These are phyloP conservation scores for Penicillium vulpinum DNA, from an alignment of 2,329 filamentous ascomycete species.

Conservation along the genomic window DNA sequence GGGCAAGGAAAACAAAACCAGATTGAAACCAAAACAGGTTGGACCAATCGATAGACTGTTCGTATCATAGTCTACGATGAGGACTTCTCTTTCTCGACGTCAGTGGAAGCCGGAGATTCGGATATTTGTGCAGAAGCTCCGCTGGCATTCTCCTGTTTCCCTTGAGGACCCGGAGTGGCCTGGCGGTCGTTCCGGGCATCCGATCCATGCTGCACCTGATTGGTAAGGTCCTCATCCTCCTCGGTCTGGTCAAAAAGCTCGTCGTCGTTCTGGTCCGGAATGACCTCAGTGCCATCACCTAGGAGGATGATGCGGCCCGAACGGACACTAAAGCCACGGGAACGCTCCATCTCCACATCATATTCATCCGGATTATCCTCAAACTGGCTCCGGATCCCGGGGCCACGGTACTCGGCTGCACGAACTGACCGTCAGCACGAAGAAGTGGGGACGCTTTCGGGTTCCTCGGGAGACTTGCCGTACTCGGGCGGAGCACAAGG, in stretches of 20 bases:
- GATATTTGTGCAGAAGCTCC: constrained; percentile 32
- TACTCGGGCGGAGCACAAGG: constrained; percentile 99
- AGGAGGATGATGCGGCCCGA: constrained; percentile 87
- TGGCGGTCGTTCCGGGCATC: constrained; percentile 47
- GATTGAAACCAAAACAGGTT: constrained; percentile 19
- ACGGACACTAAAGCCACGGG: constrained; percentile 72
- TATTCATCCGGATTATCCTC: constrained; percentile 69
- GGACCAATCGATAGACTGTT: constrained; percentile 12
- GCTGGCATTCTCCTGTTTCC: constrained; percentile 27
- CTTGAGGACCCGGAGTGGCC: constrained; percentile 53
- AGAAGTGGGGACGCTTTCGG: constrained; percentile 37
- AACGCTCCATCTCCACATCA: constrained; percentile 51
- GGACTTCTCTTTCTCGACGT: constrained; percentile 37
- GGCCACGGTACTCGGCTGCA: constrained; percentile 80
- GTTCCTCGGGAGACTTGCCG: constrained; percentile 70
- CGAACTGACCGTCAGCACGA: constrained; percentile 43
- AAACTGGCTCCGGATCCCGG: constrained; percentile 77
- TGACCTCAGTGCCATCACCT: constrained; percentile 89
- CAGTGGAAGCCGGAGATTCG: constrained; percentile 41
- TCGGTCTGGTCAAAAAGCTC: constrained; percentile 95
- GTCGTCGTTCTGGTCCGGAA: constrained; percentile 83
- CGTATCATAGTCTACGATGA: constrained; percentile 27
- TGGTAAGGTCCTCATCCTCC: constrained; percentile 78
- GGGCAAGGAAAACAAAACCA: constrained; percentile 15
- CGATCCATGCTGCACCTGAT: constrained; percentile 68